A percentile compares a stretch with the other conserved stretches of the same genome.
Evolutionary conservation across 139 green algal species (phyloP).

Genomic region (Volvox africanus): DNA sequence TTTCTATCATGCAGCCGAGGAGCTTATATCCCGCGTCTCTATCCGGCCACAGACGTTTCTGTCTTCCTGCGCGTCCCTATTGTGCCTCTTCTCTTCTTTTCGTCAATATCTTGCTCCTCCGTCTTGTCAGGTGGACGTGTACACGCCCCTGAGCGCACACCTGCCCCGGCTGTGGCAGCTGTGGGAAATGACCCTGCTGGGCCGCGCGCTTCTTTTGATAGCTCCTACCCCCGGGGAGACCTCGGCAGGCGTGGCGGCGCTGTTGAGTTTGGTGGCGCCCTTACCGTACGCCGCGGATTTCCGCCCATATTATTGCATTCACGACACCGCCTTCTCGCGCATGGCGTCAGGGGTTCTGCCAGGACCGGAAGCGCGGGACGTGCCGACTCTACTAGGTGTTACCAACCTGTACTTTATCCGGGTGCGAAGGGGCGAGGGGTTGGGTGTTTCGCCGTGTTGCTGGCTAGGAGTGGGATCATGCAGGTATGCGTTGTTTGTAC

Average conservation of each 20-base stretch:
- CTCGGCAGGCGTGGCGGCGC: conserved; percentile 76
- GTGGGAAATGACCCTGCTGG: conserved; percentile 90
- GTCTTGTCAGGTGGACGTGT: conserved; percentile 50
- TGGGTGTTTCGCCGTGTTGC: not conserved
- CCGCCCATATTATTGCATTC: conserved; percentile 94
- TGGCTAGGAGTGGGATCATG: no score
- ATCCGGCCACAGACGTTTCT: no score
- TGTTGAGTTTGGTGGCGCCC: conserved; percentile 81
- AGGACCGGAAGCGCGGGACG: conserved; percentile 29
- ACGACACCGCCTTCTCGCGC: conserved; percentile 82
- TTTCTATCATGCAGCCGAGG: no score
- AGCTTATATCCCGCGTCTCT: no score
- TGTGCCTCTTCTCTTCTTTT: no score
- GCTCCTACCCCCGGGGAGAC: conserved; percentile 77
- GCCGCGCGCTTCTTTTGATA: conserved; percentile 85
- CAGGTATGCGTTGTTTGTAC: no score
- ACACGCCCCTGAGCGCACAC: conserved; percentile 46
- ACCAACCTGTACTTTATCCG: conserved; percentile 96
- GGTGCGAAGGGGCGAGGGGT: conserved; percentile 38
- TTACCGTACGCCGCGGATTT: conserved; percentile 88
- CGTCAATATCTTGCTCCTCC: not conserved
- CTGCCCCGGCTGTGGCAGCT: conserved; percentile 77
- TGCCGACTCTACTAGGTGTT: conserved; percentile 85
- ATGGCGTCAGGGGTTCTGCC: conserved; percentile 65
- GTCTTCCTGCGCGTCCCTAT: no score